Evolutionary conservation across 345 rosid genomes (phyloP).

Genomic region (Eucalyptus cloeziana): DNA sequence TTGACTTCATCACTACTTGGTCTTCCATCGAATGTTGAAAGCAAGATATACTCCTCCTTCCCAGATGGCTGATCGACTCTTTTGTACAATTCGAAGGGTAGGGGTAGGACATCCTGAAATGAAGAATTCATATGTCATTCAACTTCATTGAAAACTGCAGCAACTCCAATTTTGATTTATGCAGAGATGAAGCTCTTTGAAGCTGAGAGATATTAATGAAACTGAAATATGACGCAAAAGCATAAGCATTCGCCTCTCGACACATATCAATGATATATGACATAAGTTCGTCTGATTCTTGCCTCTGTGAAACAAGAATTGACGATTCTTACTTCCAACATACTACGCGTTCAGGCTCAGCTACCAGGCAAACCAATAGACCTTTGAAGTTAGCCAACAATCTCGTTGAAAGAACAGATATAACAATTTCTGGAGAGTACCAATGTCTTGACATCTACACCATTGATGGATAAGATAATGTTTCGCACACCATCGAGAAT

Average conservation of each 20-base stretch:
- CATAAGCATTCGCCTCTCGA: neutral
- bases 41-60: slow-evolving; percentile 47
- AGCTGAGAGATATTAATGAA: neutral
- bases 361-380: neutral
- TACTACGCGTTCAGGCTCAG: neutral
- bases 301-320: neutral
- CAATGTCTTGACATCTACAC: neutral
- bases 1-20: slow-evolving; percentile 65
- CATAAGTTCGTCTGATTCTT: neutral
- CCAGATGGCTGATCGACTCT: slow-evolving; percentile 43
- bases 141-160: neutral
- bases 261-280: neutral
- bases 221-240: neutral
- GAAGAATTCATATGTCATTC: neutral
- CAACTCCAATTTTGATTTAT: neutral
- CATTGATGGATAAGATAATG: neutral
- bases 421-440: neutral
- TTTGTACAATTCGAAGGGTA: slow-evolving; percentile 57
- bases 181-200: neutral
- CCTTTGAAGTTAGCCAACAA: neutral
- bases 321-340: neutral
- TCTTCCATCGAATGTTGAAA: slow-evolving; percentile 41
- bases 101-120: slow-evolving; percentile 59
- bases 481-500: neutral
- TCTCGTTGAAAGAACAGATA: neutral